A percentile compares a stretch with the other conserved stretches of the same genome.
Evolutionary conservation across 2,329 filamentous ascomycete species (phyloP).

Genomic region (Zasmidium citrigriseum): DNA sequence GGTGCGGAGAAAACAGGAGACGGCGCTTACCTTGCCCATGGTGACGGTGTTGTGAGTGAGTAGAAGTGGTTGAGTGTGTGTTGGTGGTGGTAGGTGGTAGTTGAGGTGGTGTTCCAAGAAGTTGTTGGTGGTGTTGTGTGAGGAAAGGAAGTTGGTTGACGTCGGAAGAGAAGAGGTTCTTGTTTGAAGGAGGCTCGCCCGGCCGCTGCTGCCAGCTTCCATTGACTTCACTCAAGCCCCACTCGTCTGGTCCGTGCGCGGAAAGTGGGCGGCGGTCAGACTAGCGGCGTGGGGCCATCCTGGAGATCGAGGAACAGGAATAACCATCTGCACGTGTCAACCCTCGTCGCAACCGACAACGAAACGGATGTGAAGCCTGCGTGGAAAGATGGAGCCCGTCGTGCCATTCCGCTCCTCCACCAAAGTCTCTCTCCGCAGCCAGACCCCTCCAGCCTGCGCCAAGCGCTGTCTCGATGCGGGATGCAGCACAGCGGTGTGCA

Average conservation of each 20-base stretch:
- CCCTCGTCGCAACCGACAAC: neutral
- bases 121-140: constrained; percentile 2
- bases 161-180: neutral
- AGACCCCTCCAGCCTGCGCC: neutral
- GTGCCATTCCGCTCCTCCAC: neutral
- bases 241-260: no score
- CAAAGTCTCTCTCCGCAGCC: constrained; percentile 1
- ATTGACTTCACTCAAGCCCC: constrained; percentile 1
- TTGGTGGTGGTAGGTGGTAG: constrained; percentile 4
- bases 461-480: neutral
- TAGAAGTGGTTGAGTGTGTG: neutral
- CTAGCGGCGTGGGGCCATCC: neutral
- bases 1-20: constrained; percentile 7
- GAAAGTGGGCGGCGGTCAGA: neutral
- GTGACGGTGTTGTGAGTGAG: constrained; percentile 17
- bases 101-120: constrained; percentile 1
- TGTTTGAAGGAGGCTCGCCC: neutral
- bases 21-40: constrained; percentile 29
- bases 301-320: constrained; percentile 9
- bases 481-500: constrained; percentile 2
- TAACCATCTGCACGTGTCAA: neutral
- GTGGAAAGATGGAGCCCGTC: neutral
- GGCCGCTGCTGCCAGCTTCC: neutral
- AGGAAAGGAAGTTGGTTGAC: neutral
- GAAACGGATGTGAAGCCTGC: constrained; percentile 6